Conservation (phyloP, 805 yeast species). For the Zygoascus tannicola region DNA sequence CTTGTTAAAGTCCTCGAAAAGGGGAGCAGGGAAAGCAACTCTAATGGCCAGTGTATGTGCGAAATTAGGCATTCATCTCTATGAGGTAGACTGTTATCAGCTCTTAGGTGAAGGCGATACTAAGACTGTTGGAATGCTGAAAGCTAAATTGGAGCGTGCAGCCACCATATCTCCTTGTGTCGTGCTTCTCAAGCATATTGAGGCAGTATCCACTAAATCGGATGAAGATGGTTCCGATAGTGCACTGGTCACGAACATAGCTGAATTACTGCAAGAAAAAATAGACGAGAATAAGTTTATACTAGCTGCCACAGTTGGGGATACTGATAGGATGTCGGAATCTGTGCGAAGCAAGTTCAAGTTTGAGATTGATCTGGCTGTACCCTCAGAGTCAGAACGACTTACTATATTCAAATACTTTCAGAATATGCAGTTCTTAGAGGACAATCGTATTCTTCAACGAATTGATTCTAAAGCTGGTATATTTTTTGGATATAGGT, state of each 20-base stretch:
- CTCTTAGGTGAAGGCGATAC: conserved; percentile 61
- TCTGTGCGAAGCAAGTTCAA: conserved; percentile 57
- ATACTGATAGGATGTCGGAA: conserved; percentile 59
- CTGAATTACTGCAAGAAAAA: conserved; percentile 48
- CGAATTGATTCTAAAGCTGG: conserved; percentile 4
- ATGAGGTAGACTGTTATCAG: conserved; percentile 63
- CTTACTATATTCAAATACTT: conserved; percentile 48
- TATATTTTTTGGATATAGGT: conserved; percentile 18
- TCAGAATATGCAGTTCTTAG: background rate
- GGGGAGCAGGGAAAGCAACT: conserved; percentile 74
- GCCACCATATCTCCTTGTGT: conserved; percentile 37
- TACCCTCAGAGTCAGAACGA: conserved; percentile 75
- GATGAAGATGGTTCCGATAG: conserved; percentile 47
- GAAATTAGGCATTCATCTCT: conserved; percentile 54
- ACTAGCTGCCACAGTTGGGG: conserved; percentile 58
- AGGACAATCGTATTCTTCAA: background rate
- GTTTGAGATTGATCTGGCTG: conserved; percentile 67
- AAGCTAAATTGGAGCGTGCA: conserved; percentile 66
- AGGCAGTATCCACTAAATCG: conserved; percentile 55
- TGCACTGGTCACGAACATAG: conserved; percentile 38
- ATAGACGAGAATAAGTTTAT: conserved; percentile 34
- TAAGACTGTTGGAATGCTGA: conserved; percentile 67
- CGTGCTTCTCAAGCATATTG: conserved; percentile 63
- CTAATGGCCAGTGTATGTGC: conserved; percentile 46
- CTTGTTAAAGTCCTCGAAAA: conserved; percentile 54